Evolutionary conservation across 805 yeast genomes (phyloP).

Genomic region (Hanseniaspora mollemarum): DNA sequence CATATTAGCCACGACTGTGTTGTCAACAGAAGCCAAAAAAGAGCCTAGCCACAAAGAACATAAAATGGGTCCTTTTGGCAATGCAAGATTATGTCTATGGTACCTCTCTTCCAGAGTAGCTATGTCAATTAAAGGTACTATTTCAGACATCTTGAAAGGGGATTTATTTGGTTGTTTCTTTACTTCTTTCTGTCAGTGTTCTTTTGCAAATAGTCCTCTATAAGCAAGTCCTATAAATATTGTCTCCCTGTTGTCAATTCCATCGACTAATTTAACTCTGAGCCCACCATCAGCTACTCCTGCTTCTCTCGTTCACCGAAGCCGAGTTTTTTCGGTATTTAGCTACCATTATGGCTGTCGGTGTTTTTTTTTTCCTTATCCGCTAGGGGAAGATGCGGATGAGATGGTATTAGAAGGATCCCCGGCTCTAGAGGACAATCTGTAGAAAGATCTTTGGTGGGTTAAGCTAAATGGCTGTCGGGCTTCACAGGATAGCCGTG

Average conservation of each 20-base stretch:
- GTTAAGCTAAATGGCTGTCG: too few species aligned
- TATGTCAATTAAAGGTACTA: slow-evolving; percentile 12
- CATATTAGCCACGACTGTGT: slow-evolving; percentile 41
- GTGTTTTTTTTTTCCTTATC: too few species aligned
- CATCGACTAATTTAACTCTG: too few species aligned
- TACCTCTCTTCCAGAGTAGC: slow-evolving; percentile 22
- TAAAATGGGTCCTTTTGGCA: slow-evolving; percentile 28
- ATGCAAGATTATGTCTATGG: slow-evolving; percentile 23
- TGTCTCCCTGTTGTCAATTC: too few species aligned
- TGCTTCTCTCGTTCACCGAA: too few species aligned
- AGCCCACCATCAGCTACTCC: too few species aligned
- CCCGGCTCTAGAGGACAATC: too few species aligned
- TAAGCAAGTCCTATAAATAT: not conserved
- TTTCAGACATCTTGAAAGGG: slow-evolving; percentile 6
- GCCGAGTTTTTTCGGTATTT: not conserved
- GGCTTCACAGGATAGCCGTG: too few species aligned
- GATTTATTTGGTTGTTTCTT: not conserved
- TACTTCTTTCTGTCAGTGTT: not conserved
- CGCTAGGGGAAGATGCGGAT: too few species aligned
- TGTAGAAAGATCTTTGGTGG: too few species aligned
- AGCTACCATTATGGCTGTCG: not conserved
- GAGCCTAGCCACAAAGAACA: slow-evolving; percentile 38
- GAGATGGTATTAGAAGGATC: too few species aligned
- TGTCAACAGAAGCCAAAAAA: slow-evolving; percentile 37
- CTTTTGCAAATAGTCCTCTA: not conserved